A percentile compares a stretch with the other conserved stretches of the same genome.
Evolutionary conservation across 129 eudicot genomes (phyloP).

Genomic region (Arctium lappa): DNA sequence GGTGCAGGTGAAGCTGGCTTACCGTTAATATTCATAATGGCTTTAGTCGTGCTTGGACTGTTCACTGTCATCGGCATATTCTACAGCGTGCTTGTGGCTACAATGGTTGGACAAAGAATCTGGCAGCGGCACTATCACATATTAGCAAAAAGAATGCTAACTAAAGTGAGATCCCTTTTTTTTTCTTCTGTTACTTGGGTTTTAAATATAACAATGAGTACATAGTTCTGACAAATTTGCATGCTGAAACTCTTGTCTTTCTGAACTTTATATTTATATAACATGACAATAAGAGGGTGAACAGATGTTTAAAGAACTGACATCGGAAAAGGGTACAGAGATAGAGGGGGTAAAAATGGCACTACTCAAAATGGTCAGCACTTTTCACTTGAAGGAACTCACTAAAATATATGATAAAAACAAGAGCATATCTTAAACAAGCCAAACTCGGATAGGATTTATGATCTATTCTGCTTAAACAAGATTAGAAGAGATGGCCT

Average conservation of each 20-base stretch:
- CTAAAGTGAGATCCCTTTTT: slow-evolving; percentile 42
- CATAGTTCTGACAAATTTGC: neutral
- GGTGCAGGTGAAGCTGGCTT: slow-evolving; percentile 99
- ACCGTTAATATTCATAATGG: slow-evolving; percentile 80
- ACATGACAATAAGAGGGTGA: neutral
- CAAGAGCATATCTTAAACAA: too few relatives aligned
- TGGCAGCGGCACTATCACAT: slow-evolving; percentile 99
- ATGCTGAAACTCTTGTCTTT: neutral
- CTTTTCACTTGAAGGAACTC: too few relatives aligned
- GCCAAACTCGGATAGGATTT: too few relatives aligned
- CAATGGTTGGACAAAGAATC: slow-evolving; percentile 97
- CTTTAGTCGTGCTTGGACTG: slow-evolving; percentile 77
- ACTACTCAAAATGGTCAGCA: too few relatives aligned
- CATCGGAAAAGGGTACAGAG: too few relatives aligned
- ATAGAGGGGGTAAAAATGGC: too few relatives aligned
- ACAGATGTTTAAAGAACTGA: neutral
- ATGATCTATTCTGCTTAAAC: too few relatives aligned
- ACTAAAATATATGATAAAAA: too few relatives aligned
- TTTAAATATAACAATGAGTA: neutral
- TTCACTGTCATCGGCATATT: slow-evolving; percentile 94
- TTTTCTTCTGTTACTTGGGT: neutral
- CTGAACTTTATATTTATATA: neutral
- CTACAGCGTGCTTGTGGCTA: slow-evolving; percentile 89
- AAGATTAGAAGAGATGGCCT: too few relatives aligned
- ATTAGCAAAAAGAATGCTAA: slow-evolving; percentile 94